These are phyloP conservation scores for Colletotrichum horii DNA, from an alignment of 2,329 filamentous ascomycete species.

Conservation along the genomic window DNA sequence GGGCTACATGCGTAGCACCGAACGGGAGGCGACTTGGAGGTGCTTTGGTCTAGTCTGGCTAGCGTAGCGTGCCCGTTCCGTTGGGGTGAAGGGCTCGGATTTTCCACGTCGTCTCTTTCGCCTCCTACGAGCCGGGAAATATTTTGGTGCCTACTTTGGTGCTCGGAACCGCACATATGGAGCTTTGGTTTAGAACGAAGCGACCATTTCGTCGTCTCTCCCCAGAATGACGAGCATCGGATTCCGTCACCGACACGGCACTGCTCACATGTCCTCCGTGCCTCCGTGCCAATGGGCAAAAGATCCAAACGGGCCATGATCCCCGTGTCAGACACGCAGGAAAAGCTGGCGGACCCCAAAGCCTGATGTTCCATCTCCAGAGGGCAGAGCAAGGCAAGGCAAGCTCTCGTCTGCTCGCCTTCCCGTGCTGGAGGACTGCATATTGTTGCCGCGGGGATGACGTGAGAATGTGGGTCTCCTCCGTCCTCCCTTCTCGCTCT, in stretches of 20 bases:
- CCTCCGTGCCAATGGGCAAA: background rate
- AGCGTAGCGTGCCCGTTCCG: background rate
- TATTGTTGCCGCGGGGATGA: conserved; percentile 13
- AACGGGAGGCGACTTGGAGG: background rate
- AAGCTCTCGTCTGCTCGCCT: background rate
- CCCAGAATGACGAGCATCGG: background rate
- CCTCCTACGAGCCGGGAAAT: background rate
- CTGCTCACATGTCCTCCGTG: background rate
- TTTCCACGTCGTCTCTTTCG: background rate
- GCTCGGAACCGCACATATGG: background rate
- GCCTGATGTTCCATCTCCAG: background rate
- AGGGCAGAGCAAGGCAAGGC: background rate
- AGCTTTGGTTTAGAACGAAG: background rate
- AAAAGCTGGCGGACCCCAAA: background rate
- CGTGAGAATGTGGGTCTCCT: conserved; percentile 10
- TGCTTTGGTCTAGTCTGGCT: background rate
- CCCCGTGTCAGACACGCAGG: background rate
- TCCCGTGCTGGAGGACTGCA: background rate
- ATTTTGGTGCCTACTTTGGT: background rate
- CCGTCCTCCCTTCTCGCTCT: background rate
- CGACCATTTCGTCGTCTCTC: background rate
- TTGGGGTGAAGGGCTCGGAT: background rate
- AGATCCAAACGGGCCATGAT: background rate
- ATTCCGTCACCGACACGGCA: background rate
- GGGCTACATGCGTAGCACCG: background rate